Conservation (phyloP, 2,329 filamentous ascomycete genomes). For the Diaporthe capsici region DNA sequence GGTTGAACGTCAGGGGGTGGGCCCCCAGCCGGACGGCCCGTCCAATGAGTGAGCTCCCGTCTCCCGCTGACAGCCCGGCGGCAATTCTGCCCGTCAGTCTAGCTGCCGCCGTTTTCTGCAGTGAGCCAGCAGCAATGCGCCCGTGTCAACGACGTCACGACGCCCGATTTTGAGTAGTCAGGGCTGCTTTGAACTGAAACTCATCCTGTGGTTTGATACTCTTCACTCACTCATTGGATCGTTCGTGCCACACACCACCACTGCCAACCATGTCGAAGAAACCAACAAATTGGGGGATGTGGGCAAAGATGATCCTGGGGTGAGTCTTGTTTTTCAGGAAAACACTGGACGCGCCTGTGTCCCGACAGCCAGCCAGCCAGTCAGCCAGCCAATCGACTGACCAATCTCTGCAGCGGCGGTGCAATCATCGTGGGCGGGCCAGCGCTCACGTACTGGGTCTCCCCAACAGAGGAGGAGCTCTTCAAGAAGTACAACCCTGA, state of each 20-base stretch:
- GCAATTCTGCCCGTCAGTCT: slow-evolving; percentile 32
- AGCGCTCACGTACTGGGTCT: slow-evolving; percentile 82
- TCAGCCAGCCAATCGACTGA: slow-evolving; percentile 37
- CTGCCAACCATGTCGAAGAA: slow-evolving; percentile 58
- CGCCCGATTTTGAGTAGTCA: slow-evolving; percentile 10
- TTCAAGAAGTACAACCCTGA: slow-evolving; percentile 95
- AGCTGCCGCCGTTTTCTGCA: slow-evolving; percentile 32
- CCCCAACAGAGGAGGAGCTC: slow-evolving; percentile 91
- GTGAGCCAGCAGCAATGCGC: slow-evolving; percentile 5
- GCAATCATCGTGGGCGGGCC: slow-evolving; percentile 86
- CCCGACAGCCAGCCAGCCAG: slow-evolving; percentile 33
- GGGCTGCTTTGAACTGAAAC: slow-evolving; percentile 26
- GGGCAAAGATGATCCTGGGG: slow-evolving; percentile 80
- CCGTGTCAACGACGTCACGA: slow-evolving; percentile 34
- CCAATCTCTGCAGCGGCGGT: slow-evolving; percentile 69
- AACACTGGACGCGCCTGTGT: slow-evolving; percentile 15
- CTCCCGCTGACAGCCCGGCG: slow-evolving; percentile 33
- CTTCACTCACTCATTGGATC: slow-evolving; percentile 2
- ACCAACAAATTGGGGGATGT: slow-evolving; percentile 68
- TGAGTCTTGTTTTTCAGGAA: slow-evolving; percentile 58
- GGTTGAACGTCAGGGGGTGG: slow-evolving; percentile 27
- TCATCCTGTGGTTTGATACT: slow-evolving; percentile 19
- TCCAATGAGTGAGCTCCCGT: slow-evolving; percentile 31
- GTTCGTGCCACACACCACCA: neutral
- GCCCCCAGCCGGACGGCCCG: neutral